A percentile compares a stretch with the other conserved stretches of the same genome.
Conservation (phyloP, 2,329 filamentous ascomycete genomes). For the Trichoderma koningiopsis region DNA sequence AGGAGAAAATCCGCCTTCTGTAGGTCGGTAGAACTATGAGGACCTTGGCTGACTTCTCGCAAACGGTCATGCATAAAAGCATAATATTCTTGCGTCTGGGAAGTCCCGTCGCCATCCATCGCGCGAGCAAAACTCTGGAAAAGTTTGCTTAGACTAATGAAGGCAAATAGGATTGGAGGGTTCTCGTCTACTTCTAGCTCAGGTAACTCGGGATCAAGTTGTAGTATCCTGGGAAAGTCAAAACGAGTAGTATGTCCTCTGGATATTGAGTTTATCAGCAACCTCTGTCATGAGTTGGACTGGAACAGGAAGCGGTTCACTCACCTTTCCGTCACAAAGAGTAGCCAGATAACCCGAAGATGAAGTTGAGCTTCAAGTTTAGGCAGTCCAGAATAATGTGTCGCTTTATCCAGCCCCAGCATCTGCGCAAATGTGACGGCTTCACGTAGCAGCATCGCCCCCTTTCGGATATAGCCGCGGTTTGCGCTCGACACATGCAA, state of each 20-base stretch:
- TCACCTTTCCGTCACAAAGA: slow-evolving; percentile 18
- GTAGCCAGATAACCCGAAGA: slow-evolving; percentile 4
- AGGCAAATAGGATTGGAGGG: slow-evolving; percentile 4
- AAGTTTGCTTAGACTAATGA: slow-evolving; percentile 14
- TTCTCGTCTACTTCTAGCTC: slow-evolving; percentile 15
- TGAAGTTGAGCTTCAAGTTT: slow-evolving; percentile 11
- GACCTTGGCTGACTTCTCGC: background rate
- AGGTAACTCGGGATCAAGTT: slow-evolving; percentile 14
- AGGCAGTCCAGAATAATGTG: background rate
- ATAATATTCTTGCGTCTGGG: slow-evolving; percentile 3
- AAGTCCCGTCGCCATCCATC: slow-evolving; percentile 11
- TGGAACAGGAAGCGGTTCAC: background rate
- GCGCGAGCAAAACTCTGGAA: slow-evolving; percentile 11
- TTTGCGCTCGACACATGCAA: slow-evolving; percentile 17
- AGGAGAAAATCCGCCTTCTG: slow-evolving; percentile 16
- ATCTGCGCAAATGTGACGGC: slow-evolving; percentile 15
- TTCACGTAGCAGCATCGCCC: slow-evolving; percentile 15
- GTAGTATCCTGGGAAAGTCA: slow-evolving; percentile 18
- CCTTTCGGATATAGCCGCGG: slow-evolving; percentile 13
- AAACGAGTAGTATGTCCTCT: slow-evolving; percentile 15
- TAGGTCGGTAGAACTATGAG: background rate
- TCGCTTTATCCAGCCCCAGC: slow-evolving; percentile 8
- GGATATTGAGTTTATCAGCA: background rate
- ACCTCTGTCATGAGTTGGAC: background rate
- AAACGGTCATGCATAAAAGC: slow-evolving; percentile 13